Evolutionary conservation across 345 rosid species (phyloP), one percentile per base, ranked within the genome.

Genomic region (Rhizophora mangle): DNA sequence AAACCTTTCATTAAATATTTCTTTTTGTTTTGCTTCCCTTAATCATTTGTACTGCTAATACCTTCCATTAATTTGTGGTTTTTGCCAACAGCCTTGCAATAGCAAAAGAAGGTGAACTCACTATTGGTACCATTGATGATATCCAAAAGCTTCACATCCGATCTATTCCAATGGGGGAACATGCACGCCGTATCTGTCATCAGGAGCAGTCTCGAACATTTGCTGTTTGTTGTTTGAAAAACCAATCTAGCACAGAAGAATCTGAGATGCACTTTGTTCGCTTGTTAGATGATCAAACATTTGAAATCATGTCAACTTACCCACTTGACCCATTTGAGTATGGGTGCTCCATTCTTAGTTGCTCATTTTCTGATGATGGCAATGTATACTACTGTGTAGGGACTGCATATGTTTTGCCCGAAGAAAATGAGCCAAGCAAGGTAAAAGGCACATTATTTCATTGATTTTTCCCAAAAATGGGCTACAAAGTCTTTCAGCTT

Each of bases 61-160:
- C 34, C 34, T 31, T 31, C 57, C 8, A 62, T 55, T 72, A 37
- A 67, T 74, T 56, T 63, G 67, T 54, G 39, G 62, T 67, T 70
- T 57, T 67, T 55, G 55, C 71, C 69, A 34, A 68, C 91, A 91
- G 98, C 73, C 86, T 94, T 21, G 98, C 97, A 26, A 88, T 94
- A 82, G 97, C 97, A 26, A 94, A 89, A 76, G 96, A 88, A 82
- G 98, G 96, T 0, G 95, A 89, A 74, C 96, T 94, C 79, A 87
- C 93, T 8, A 91, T 94, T 51, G 96, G 97, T 67, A 91, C 97
- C 69, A 94, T 94, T 46, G 97, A 94, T 85, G 97, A 88, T 68
- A 91, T 91, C 72, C 98, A 91, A 82, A 94, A 94, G 88, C 97
- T 94, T 81, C 98, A 94, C 72, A 94, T 94, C 73, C 97, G 98